Evolutionary conservation across 1,284 basidiomycete species (phyloP), one percentile per base, ranked within the genome.

Genomic region (Microbotryum lychnidis-dioicae): DNA sequence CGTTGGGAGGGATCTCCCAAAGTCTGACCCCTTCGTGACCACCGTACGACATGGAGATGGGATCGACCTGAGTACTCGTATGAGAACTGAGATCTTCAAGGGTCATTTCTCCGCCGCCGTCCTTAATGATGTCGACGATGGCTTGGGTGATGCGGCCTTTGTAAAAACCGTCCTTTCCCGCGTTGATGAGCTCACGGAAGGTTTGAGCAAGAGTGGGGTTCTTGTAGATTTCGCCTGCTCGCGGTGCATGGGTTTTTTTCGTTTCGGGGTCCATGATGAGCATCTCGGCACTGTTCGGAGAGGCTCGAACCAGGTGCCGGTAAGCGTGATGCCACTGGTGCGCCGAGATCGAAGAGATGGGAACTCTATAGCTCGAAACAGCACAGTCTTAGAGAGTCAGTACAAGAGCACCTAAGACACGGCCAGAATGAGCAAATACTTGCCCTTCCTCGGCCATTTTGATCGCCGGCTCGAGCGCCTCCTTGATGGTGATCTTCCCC

Each of bases 101-200:
- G 57, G 87, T 86, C 87, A 97, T 90, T 6, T 91, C 81, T 20
- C 93, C 93, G 23, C 92, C 93, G 70, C 86, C 82, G 72, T 83
- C 84, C 74, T 87, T 62, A 16, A 74, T 63, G 8, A 76, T 70
- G 51, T 93, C 86, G 18, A 97, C 90, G 61, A 97, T 92, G 0
- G 87, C 88, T 73, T 93, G 79, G 0, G 93, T 93, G 25, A 97
- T 77, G 7, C 87, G 79, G 2, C 93, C 94, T 71, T 85, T 88
- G 78, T 97, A 97, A 75, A 91, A 97, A 0, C 91, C 94, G 57
- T 87, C 84, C 70, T 87, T 90, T 6, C 93, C 93, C 44, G 89
- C 77, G 61, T 83, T 81, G 0, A 84, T 89, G 8, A 97, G 78
- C 52, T 84, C 81, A 57, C 85, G 82, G 78, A 97, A 92, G 0